Evolutionary conservation across 1,284 basidiomycete species (phyloP).

Genomic region (Naganishia albida): DNA sequence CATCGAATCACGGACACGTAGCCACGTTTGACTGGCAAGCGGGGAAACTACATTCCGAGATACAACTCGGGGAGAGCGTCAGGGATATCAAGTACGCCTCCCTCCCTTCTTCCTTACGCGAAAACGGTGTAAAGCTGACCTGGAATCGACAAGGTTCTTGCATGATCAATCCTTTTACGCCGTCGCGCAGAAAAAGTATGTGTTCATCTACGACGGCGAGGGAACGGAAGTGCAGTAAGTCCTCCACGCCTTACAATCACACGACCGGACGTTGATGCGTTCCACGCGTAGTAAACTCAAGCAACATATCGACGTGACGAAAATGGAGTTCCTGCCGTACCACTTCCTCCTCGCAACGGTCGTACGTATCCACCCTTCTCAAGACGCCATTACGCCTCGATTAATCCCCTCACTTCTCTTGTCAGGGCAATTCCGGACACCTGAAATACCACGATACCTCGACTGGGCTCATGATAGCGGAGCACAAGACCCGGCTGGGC

Average conservation of each 20-base stretch:
- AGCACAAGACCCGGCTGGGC: constrained; percentile 89
- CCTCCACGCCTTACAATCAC: not conserved
- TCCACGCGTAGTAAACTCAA: constrained; percentile 51
- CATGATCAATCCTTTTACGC: constrained; percentile 92
- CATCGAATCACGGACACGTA: constrained; percentile 80
- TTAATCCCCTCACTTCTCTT: not conserved
- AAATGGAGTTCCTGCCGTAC: constrained; percentile 90
- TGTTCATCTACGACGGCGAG: constrained; percentile 92
- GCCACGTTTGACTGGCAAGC: constrained; percentile 94
- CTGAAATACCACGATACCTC: constrained; percentile 97
- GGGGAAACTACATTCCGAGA: constrained; percentile 80
- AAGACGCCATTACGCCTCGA: not conserved
- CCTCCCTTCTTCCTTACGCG: not conserved
- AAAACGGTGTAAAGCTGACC: not conserved
- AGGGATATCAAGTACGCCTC: constrained; percentile 76
- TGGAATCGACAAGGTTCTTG: constrained; percentile 66
- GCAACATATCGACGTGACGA: constrained; percentile 82
- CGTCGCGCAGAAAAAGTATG: constrained; percentile 94
- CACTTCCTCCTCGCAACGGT: constrained; percentile 90
- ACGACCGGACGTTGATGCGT: not conserved
- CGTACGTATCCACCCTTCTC: constrained; percentile 57
- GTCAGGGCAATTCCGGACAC: constrained; percentile 79
- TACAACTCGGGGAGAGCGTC: constrained; percentile 86
- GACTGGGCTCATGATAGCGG: constrained; percentile 81
- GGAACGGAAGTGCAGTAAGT: constrained; percentile 84